Base-by-base conservation (phyloP, 1,139 yeast species). In the Geotrichum carabidarum region DNA sequence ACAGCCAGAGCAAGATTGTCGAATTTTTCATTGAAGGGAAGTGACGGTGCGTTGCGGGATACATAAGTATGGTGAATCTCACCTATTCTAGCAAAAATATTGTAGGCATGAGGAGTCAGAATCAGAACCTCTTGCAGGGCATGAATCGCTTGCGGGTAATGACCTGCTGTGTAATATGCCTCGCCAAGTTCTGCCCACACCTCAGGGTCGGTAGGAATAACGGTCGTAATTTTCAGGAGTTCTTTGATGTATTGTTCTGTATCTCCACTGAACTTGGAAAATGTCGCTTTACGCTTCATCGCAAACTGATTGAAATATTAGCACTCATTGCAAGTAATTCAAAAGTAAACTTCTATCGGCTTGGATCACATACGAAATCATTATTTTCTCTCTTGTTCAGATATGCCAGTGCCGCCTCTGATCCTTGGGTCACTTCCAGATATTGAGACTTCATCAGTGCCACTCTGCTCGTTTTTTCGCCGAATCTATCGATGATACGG, bases 171-270 rank as follows among this genome's bases (percentile, higher is more conserved):
- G 38, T 70, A 69, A 65, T 91, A 91, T 30, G 78, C 75, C 42
- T 81, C 80, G 5, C 83, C 86, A 57, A 89, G 74, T 69, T 87
- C 95, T 48, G 82, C 77, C 95, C 95, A 89, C 0, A 87, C 73
- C 60, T 84, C 81, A 6, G 80, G 72, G 68, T 93, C 98, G 34
- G 83, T 69, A 0, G 97, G 96, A 61, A 78, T 80, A 53, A 75
- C 66, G 50, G 79, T 79, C 52, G 83, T 68, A 62, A 78, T 79
- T 56, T 70, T 73, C 38, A 72, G 68, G 59, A 86, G 73, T 58
- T 76, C 78, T 47, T 71, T 70, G 46, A 83, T 76, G 64, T 81
- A 84, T 9, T 59, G 70, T 68, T 63, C 68, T 61, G 57, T 52
- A 49, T 68, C 64, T 9, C 66, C 68, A 11, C 58, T 61, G 51